Conservation (phyloP, 495 filamentous ascomycete species). For the Penicillium paradoxum region DNA sequence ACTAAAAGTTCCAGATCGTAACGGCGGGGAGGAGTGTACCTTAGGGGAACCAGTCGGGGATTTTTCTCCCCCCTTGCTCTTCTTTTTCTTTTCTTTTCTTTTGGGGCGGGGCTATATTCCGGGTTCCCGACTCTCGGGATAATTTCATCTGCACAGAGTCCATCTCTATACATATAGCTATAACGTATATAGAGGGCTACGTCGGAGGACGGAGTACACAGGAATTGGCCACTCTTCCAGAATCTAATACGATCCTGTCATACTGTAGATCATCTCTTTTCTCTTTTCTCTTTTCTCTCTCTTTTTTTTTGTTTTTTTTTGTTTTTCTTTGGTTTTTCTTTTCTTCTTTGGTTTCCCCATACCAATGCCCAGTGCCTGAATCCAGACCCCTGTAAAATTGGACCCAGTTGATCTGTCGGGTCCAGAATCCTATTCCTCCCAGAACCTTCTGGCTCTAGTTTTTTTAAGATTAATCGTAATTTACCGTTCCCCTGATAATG, state of each 20-base stretch:
- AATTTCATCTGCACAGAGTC: background rate
- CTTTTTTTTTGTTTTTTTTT: background rate
- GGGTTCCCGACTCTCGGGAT: conserved; percentile 7
- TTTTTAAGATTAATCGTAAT: background rate
- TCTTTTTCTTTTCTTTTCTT: background rate
- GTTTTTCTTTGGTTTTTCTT: too few species aligned
- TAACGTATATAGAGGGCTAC: too few species aligned
- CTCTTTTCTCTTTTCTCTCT: background rate
- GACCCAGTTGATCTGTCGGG: background rate
- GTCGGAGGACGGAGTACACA: too few species aligned
- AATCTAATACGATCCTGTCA: too few species aligned
- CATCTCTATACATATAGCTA: too few species aligned
- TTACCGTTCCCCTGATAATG: background rate
- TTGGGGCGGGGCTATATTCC: conserved; percentile 5
- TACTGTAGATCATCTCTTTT: too few species aligned
- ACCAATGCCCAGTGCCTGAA: too few species aligned
- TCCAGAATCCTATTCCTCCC: background rate
- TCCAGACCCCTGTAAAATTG: too few species aligned
- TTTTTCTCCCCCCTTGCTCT: conserved; percentile 15
- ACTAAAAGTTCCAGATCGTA: conserved; percentile 26
- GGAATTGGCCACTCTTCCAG: too few species aligned
- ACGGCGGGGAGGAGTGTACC: conserved; percentile 14
- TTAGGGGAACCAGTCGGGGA: conserved; percentile 23
- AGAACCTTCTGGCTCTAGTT: too few species aligned
- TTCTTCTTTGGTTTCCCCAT: too few species aligned